A percentile compares a stretch with the other conserved stretches of the same genome.
Evolutionary conservation across 805 yeast genomes (phyloP).

Genomic region (Zygosaccharomyces kombuchaensis): DNA sequence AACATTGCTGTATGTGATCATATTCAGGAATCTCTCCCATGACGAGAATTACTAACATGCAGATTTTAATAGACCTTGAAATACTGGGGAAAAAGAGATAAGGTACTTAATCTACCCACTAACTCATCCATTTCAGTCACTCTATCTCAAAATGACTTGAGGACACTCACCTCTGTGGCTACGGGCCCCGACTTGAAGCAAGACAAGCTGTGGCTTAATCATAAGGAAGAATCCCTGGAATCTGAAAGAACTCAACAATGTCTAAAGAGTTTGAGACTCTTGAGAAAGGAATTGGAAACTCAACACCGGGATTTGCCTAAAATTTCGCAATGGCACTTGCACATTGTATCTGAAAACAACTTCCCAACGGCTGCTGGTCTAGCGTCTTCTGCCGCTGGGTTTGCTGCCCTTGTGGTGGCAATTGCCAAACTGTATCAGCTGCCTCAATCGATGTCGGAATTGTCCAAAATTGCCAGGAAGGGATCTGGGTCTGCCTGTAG

Average conservation of each 20-base stretch:
- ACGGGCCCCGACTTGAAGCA: constrained; percentile 50
- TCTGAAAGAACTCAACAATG: constrained; percentile 66
- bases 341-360: constrained; percentile 88
- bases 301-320: constrained; percentile 50
- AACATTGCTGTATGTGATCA: constrained; percentile 78
- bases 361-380: constrained; percentile 99
- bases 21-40: neutral
- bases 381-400: constrained; percentile 98
- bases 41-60: constrained; percentile 6
- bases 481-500: constrained; percentile 99
- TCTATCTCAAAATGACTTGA: constrained; percentile 80
- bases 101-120: constrained; percentile 83
- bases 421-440: constrained; percentile 78
- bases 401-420: constrained; percentile 91
- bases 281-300: constrained; percentile 59
- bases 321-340: constrained; percentile 61
- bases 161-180: constrained; percentile 88
- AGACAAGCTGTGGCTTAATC: constrained; percentile 83
- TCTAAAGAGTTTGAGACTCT: constrained; percentile 64
- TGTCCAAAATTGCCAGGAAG: constrained; percentile 91
- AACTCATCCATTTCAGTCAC: constrained; percentile 96
- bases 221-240: constrained; percentile 67
- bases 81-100: constrained; percentile 98
- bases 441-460: constrained; percentile 79
- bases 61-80: constrained; percentile 62